Conservation (phyloP, 2,329 filamentous ascomycete species). For the Xylariaceae sp. region DNA sequence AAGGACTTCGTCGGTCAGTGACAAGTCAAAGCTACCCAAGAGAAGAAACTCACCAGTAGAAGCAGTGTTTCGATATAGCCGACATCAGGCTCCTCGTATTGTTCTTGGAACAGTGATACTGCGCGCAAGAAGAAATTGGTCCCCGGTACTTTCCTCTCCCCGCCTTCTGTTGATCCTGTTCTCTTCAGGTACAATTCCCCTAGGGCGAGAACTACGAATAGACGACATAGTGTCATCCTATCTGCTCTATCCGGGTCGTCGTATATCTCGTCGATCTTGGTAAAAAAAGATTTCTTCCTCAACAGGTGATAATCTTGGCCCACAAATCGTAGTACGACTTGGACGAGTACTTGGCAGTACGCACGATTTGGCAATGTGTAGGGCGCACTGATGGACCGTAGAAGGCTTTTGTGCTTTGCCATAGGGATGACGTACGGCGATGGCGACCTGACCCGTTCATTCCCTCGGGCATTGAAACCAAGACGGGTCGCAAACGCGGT, state of each 20-base stretch:
- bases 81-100: constrained; percentile 32
- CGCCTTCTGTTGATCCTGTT: constrained; percentile 3
- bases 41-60: constrained; percentile 27
- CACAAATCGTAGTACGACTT: constrained; percentile 32
- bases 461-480: constrained; percentile 4
- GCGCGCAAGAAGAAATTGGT: constrained; percentile 31
- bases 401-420: constrained; percentile 9
- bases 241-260: constrained; percentile 16
- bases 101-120: constrained; percentile 29
- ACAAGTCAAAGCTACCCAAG: too few relatives aligned
- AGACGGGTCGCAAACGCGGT: constrained; percentile 12
- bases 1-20: constrained; percentile 24
- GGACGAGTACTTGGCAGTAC: constrained; percentile 31
- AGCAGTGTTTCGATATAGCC: constrained; percentile 34
- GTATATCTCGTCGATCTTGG: constrained; percentile 28
- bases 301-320: constrained; percentile 33
- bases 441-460: background rate
- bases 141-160: constrained; percentile 30
- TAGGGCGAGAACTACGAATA: constrained; percentile 14
- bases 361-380: constrained; percentile 28
- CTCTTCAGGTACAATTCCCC: constrained; percentile 15
- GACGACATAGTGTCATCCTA: constrained; percentile 6
- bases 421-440: constrained; percentile 11
- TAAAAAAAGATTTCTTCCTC: constrained; percentile 26
- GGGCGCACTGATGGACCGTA: constrained; percentile 9